These are phyloP conservation scores for Macrolepiota albuminosa DNA, from an alignment of 768 basidiomycete genomes.

Conservation along the genomic window DNA sequence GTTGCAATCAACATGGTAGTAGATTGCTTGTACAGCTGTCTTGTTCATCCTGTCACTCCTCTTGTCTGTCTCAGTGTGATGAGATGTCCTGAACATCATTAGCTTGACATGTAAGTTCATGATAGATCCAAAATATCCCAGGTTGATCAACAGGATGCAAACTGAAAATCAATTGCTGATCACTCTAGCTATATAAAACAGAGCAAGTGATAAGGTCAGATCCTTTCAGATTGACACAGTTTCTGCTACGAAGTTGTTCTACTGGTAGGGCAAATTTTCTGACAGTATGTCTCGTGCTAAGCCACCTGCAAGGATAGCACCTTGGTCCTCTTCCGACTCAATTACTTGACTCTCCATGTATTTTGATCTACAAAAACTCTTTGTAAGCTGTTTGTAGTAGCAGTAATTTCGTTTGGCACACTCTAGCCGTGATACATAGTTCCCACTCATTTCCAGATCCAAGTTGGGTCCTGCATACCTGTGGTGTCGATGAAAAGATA, in stretches of 20 bases:
- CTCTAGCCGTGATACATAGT: constrained; percentile 46
- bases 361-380: constrained; percentile 15
- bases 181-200: not conserved
- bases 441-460: constrained; percentile 40
- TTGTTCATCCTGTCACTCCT: no score
- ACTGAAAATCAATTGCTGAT: not conserved
- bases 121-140: no score
- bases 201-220: not conserved
- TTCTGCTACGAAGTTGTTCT: not conserved
- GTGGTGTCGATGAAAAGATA: not conserved
- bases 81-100: no score
- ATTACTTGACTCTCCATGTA: constrained; percentile 14
- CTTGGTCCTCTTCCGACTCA: constrained; percentile 27
- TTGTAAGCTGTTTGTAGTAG: not conserved
- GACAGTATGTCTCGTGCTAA: constrained; percentile 28
- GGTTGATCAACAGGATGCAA: no score
- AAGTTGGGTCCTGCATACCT: constrained; percentile 43
- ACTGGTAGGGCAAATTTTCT: not conserved
- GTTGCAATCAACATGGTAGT: no score
- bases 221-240: not conserved
- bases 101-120: no score
- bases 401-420: constrained; percentile 17
- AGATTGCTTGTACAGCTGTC: no score
- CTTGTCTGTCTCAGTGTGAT: no score
- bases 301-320: constrained; percentile 27